Evolutionary conservation across 2,329 filamentous ascomycete genomes (phyloP), one percentile per base, ranked within the genome.

Genomic region (Penicillium paneum): DNA sequence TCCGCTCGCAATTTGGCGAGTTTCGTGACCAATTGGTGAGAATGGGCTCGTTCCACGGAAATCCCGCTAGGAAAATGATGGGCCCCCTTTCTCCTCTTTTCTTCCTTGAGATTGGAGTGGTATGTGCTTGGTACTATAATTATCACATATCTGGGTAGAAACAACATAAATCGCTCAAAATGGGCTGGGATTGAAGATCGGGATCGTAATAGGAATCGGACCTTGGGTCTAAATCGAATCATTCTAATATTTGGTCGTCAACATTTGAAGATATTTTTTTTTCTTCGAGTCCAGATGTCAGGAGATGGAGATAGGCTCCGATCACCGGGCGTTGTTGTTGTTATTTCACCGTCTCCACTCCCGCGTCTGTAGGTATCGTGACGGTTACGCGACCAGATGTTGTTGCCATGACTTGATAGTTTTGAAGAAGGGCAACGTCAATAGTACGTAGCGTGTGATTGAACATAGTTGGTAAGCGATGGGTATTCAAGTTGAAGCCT

Each of bases 1-100:
- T 60, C 56, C 58, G 58, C 53, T 58, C 42, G 41, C 19, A 43
- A 49, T 49, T 24, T 36, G 36, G 51, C 31, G 19, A 15, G 31
- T 32, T 28, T 24, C 8, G 43, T 24, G 44, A 35, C 54, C 40
- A 57, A 54, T 43, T 26, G 44, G 38, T 19, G 29, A 19, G 19
- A 17, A 5, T 38, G 45, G 17, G 39, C 39, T n/a, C 31, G 13
- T 49, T 12, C 35, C 39, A 43, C 38, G 32, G 26, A 42, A 49
- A 36, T 43, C 31, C 43, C 50, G 38, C 51, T 49, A 21, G 32
- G 17, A 38, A 31, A 45, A 12, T 17, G 31, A 49, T 49, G 31
- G 36, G 11, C 46, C 48, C 48, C 52, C 35, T 44, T 52, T 32
- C 34, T 49, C 55, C 54, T 55, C 47, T 50, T 46, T 44, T 38